Base-by-base conservation (phyloP, 495 filamentous ascomycete genomes). In the Tuber magnatum region DNA sequence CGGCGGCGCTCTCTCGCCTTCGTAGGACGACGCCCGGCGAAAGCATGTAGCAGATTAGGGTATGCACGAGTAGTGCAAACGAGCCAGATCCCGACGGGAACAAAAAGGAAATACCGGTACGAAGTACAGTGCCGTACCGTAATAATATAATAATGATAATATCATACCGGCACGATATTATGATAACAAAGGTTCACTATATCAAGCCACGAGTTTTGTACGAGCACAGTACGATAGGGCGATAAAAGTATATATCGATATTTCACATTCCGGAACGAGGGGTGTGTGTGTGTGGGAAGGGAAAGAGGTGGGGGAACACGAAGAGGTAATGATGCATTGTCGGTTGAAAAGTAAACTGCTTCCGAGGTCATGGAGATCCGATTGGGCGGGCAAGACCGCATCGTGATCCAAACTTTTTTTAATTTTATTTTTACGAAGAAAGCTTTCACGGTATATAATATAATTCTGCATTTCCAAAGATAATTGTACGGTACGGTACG, bases 301-400 rank as follows among this genome's bases (percentile, higher is more conserved):
- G 46, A 20, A 1, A 10, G 48, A 28, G 28, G 56, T 32, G 56
- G 56, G 28, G 71, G 74, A 12, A 79, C 73, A 40, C 39, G 7
- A 72, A 71, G 71, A 74, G 69, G 46, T 71, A 68, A 61, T 41
- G 51, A 71, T 18, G 39, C 28, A 22, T 20, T 40, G 41, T 69
- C 38, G 35, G 28, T 65, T 74, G 68, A 43, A 73, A 43, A 51
- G 70, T 65, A 75, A 75, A 65, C 24, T 24, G 48, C 28, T 70
- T 71, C 75, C 56, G 75, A 72, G 46, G 40, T 65, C 56, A 65
- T 65, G 56, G 14, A 65, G 56, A 20, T 72, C 28, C 78, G 69
- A 78, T 79, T 79, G 77, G 77, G 41, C 42, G 69, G 71, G 35
- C 70, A 72, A 22, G 72, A 78, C 77, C 72, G 35, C 77, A 79